Evolutionary conservation across 192 early-diverging fungal species (phyloP), one percentile per base, ranked within the genome.

Genomic region (Phycomyces nitens): DNA sequence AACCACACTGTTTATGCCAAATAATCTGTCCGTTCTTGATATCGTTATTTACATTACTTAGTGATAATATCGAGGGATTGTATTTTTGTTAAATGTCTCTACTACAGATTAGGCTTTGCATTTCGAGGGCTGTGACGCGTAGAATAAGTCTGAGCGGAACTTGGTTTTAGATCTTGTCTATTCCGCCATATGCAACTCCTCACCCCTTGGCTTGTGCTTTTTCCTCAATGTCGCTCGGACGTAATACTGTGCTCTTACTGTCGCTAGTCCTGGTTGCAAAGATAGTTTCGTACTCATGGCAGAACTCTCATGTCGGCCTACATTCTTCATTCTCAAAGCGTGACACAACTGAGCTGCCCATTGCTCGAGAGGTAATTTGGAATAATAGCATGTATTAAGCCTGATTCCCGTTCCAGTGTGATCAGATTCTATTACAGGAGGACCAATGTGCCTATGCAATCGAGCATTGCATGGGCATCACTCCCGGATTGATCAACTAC

Each of bases 401-500:
- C 29, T 34, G 29, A 7, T 34, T 34, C 2, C 29, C 29, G 7
- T 34, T 5, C 1, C 53, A 84, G 77, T 80, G 80, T 44, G 74
- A 80, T 47, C 60, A 79, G 40, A 77, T 88, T 16, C 81, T 77
- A 62, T 61, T 70, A 3, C 74, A 82, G n/a, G 59, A 75, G 15
- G 79, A 79, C 23, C 74, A 76, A 57, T 93, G 91, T 60, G 68
- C 68, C 1, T 86, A 72, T 53, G 86, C 90, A 16, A 62, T 74
- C 50, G 73, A 81, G 51, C 66, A 89, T 74, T 93, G 91, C 64
- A 65, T 65, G 16, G 83, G 82, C 27, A 82, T 82, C 50, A 78
- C 81, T 34, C 71, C 84, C 34, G 89, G 91, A 5, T 43, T 88
- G 41, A 70, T 86, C 44, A 77, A 83, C 51, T 86, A 86, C 65